These are phyloP conservation scores for Neospora caninum DNA, from an alignment of 169 alveolate species.

Conservation along the genomic window DNA sequence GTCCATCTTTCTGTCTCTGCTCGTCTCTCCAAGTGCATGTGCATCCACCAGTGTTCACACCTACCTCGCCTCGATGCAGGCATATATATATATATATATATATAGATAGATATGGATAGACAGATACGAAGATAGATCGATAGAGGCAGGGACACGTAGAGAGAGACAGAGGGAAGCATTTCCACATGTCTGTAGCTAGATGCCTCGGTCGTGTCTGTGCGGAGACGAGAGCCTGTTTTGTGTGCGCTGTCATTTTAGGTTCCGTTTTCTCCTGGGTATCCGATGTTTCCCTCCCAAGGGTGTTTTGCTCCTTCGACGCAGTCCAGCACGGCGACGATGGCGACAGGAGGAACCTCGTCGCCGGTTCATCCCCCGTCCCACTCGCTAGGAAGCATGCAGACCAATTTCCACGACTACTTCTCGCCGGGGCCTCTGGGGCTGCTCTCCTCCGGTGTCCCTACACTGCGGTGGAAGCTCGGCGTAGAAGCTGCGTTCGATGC, in stretches of 20 bases:
- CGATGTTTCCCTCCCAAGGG: background rate
- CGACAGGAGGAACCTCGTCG: background rate
- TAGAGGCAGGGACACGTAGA: background rate
- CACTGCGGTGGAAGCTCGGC: slow-evolving; percentile 71
- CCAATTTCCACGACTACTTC: background rate
- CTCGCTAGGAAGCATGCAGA: too few species aligned
- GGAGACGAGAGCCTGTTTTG: background rate
- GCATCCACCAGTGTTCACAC: background rate
- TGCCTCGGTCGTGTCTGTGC: background rate
- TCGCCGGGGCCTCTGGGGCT: background rate
- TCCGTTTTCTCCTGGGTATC: background rate
- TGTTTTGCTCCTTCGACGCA: background rate
- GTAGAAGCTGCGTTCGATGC: slow-evolving; percentile 68
- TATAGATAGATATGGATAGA: background rate
- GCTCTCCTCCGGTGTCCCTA: background rate
- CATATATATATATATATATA: background rate
- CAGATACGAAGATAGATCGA: background rate
- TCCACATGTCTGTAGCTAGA: background rate
- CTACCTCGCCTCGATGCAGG: background rate
- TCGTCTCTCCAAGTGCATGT: too few species aligned
- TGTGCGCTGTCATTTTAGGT: background rate
- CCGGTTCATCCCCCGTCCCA: background rate
- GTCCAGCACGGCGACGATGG: background rate
- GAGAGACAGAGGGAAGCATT: background rate
- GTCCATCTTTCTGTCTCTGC: too few species aligned